These are phyloP conservation scores for Talaromyces pinophilus DNA, from an alignment of 2,329 filamentous ascomycete genomes.

Conservation along the genomic window DNA sequence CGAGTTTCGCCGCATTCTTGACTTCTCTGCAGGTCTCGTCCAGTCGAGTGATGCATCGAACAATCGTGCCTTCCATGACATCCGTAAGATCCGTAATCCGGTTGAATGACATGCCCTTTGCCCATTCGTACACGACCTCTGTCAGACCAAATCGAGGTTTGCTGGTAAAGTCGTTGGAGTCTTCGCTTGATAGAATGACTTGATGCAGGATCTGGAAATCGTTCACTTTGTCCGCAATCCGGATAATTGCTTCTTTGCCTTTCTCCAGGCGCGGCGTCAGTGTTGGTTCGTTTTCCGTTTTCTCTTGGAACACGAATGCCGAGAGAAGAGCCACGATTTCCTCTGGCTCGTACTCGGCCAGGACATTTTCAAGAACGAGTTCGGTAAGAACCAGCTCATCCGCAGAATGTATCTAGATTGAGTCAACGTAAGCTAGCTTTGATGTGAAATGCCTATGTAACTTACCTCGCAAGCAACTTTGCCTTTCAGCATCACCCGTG, in stretches of 20 bases:
- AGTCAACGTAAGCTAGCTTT: neutral
- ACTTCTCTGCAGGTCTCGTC: constrained; percentile 97
- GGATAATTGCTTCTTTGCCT: constrained; percentile 81
- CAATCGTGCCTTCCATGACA: constrained; percentile 95
- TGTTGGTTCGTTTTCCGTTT: constrained; percentile 78
- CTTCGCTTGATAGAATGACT: constrained; percentile 85
- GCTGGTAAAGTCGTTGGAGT: constrained; percentile 88
- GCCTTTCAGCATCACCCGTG: constrained; percentile 90
- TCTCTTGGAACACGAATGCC: constrained; percentile 96
- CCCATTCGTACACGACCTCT: constrained; percentile 99
- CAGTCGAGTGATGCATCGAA: constrained; percentile 86
- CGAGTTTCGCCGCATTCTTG: constrained; percentile 92
- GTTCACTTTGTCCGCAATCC: constrained; percentile 91
- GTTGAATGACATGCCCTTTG: constrained; percentile 95
- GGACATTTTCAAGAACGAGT: constrained; percentile 91
- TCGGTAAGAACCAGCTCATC: constrained; percentile 96
- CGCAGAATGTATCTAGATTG: constrained; percentile 77
- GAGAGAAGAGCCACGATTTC: constrained; percentile 95
- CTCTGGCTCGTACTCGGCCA: constrained; percentile 91
- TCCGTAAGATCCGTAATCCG: constrained; percentile 95
- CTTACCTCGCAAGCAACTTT: constrained; percentile 89
- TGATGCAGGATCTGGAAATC: constrained; percentile 85
- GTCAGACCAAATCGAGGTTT: constrained; percentile 88
- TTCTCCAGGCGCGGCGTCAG: constrained; percentile 79
- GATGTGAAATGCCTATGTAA: neutral